Base-by-base conservation (phyloP, 2,329 filamentous ascomycete genomes). In the Colletotrichum higginsianum region DNA sequence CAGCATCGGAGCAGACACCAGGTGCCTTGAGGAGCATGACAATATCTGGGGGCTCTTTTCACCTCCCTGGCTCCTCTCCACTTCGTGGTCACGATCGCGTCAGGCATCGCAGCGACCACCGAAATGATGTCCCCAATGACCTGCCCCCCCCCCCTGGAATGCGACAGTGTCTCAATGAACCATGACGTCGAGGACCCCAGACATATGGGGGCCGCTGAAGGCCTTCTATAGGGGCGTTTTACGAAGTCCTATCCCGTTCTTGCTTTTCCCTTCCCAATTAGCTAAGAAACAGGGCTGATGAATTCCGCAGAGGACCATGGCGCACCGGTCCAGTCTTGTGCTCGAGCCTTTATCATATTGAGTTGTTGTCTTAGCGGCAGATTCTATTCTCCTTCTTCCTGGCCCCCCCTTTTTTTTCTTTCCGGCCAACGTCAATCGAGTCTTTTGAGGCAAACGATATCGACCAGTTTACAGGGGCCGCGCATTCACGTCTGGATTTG, bases 231-330 rank as follows among this genome's bases (percentile, higher is more conserved):
- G 53, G 61, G 23, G 56, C 53, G n/a, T 30, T 58, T 50, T 69
- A 53, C 67, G 60, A 50, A 56, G 16, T 30, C 30, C 8, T 16
- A 12, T 57, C 47, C 40, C 13, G n/a, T 46, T 35, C 30, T 60
- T 47, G 38, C 52, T 46, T 60, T 47, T 65, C 44, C 38, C 46
- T 40, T 16, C 58, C n/a, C 9, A 42, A 13, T 5, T 15, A 46
- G 61, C 38, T 26, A 47, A 26, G 18, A 55, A 21, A 12, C 35
- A 52, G 26, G 52, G 61, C 66, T 69, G 61, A 69, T 53, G 46
- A 69, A 66, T 52, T 66, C 64, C 35, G 26, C 26, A 69, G 61
- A 38, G 58, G 35, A 58, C 65, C 18, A 63, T 30, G 15, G 21
- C 18, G 35, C 52, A 40, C 35, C 12, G 35, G 26, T 47, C 57